Percentiles rank a stretch among this genome's conserved stretches.
Conservation (phyloP, 139 green algal genomes). For the Limnomonas spitsbergensis region DNA sequence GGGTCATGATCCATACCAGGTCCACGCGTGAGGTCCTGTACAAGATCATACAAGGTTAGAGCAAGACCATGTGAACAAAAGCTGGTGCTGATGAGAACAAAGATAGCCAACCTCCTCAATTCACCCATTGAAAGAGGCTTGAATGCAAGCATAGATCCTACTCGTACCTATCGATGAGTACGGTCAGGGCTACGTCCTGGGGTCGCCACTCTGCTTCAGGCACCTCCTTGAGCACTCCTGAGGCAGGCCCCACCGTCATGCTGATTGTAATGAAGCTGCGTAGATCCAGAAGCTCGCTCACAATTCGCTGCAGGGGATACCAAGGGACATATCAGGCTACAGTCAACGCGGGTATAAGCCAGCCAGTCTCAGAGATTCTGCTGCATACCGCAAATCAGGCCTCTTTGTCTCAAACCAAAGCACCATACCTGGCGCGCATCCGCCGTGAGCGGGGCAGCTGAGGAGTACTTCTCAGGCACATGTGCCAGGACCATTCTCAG, state of each 20-base stretch:
- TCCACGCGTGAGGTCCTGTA: no score
- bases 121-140: no score
- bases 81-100: no score
- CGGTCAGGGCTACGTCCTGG: constrained; percentile 67
- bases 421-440: constrained; percentile 42
- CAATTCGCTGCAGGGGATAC: constrained; percentile 65
- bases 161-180: constrained; percentile 72
- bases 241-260: constrained; percentile 56
- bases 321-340: neutral
- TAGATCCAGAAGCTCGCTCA: constrained; percentile 61
- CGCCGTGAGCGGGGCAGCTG: constrained; percentile 57
- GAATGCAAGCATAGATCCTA: no score
- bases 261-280: constrained; percentile 47
- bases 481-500: constrained; percentile 53
- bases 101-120: no score
- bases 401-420: no score
- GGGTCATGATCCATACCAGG: no score
- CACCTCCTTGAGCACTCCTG: constrained; percentile 39
- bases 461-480: constrained; percentile 63
- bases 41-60: no score
- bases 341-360: neutral
- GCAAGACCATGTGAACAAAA: no score
- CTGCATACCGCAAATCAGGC: no score
- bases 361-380: neutral
- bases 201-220: constrained; percentile 55